A percentile compares a stretch with the other conserved stretches of the same genome.
These are phyloP conservation scores for Blastomyces parvus DNA, from an alignment of 2,329 filamentous ascomycete genomes.

Conservation along the genomic window DNA sequence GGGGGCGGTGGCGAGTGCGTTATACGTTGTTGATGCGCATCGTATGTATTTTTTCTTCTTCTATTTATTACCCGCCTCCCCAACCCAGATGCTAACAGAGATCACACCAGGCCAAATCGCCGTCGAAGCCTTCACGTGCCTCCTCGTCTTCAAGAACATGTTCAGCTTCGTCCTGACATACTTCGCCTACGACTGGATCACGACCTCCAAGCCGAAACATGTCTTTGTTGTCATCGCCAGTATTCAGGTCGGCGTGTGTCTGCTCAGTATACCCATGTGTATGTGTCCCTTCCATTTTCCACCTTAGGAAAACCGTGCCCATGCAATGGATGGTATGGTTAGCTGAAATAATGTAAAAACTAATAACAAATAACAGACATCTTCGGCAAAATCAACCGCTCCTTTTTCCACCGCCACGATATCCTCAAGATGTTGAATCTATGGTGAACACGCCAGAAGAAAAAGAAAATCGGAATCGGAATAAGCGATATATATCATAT, in stretches of 20 bases:
- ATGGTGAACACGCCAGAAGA: conserved; percentile 8
- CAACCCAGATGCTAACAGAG: conserved; percentile 12
- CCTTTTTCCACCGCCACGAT: conserved; percentile 67
- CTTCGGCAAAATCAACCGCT: conserved; percentile 66
- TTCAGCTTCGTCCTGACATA: conserved; percentile 82
- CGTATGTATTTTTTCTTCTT: conserved; percentile 45
- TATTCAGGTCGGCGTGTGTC: conserved; percentile 68
- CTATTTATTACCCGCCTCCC: background rate
- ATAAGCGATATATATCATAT: no score
- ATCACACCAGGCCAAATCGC: conserved; percentile 57
- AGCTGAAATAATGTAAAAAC: background rate
- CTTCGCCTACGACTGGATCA: conserved; percentile 75
- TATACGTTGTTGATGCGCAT: conserved; percentile 91
- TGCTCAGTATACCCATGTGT: conserved; percentile 69
- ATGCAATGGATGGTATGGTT: no score
- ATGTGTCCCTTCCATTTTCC: conserved; percentile 36
- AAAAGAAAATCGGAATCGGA: no score
- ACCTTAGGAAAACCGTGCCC: background rate
- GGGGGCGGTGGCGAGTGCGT: conserved; percentile 70
- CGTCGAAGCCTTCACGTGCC: conserved; percentile 79
- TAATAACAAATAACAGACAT: conserved; percentile 46
- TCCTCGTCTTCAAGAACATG: conserved; percentile 90
- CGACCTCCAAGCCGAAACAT: conserved; percentile 45
- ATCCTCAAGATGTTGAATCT: conserved; percentile 44
- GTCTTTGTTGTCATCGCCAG: conserved; percentile 63